phyloP scores from a whole-genome alignment of 345 rosid species.

The Kernera saxatilis region DNA sequence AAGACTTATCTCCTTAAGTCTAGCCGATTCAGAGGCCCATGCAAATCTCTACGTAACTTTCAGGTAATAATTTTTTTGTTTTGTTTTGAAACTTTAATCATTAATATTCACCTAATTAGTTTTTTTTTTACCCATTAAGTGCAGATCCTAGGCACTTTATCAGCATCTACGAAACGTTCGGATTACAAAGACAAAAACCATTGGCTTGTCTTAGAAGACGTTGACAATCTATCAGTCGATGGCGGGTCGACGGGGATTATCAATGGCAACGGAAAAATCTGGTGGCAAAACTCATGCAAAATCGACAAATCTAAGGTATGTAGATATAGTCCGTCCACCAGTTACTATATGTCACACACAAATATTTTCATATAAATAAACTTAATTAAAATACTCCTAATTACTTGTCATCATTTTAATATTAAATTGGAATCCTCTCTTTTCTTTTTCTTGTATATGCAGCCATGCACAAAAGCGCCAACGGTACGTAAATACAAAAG shows the following conservation, averaged over 20 bases:
- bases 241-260: slow-evolving; percentile 77
- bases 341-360: background rate
- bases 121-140: background rate
- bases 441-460: slow-evolving; percentile 22
- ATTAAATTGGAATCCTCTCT: background rate
- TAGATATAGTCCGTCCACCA: background rate
- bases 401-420: background rate
- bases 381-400: background rate
- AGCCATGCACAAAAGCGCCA: slow-evolving; percentile 88
- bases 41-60: slow-evolving; percentile 40
- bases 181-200: slow-evolving; percentile 49
- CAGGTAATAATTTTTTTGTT: background rate
- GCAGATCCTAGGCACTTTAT: slow-evolving; percentile 61
- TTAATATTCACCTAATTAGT: background rate
- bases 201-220: slow-evolving; percentile 57
- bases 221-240: slow-evolving; percentile 43
- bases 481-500: slow-evolving; percentile 46
- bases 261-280: slow-evolving; percentile 72
- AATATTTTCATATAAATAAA: background rate
- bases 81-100: background rate
- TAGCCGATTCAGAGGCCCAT: slow-evolving; percentile 59
- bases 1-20: slow-evolving; percentile 49
- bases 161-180: slow-evolving; percentile 53
- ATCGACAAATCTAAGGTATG: slow-evolving; percentile 50
- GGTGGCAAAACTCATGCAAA: slow-evolving; percentile 97